Percentiles rank a stretch among this genome's conserved stretches.
phyloP scores from a whole-genome alignment of 495 filamentous ascomycete species.

The Penicillium simplicissimum region DNA sequence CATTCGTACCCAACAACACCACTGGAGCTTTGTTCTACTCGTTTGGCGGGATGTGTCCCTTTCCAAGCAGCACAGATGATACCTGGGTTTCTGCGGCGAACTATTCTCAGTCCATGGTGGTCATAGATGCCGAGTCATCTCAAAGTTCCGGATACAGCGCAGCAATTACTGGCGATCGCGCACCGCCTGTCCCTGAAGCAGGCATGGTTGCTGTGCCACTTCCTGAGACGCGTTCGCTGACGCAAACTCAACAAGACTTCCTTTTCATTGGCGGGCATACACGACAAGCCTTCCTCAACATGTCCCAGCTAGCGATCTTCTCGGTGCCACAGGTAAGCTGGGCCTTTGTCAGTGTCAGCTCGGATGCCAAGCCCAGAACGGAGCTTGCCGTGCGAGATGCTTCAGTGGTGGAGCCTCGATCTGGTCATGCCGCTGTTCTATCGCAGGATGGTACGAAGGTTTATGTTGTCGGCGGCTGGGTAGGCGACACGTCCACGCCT shows the following conservation, averaged over 20 bases:
- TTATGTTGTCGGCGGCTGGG: slow-evolving; percentile 86
- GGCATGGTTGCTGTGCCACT: slow-evolving; percentile 82
- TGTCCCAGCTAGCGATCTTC: slow-evolving; percentile 87
- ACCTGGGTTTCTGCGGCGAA: slow-evolving; percentile 63
- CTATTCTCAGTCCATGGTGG: slow-evolving; percentile 77
- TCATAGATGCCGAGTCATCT: slow-evolving; percentile 38
- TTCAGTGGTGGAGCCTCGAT: slow-evolving; percentile 66
- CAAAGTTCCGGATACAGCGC: slow-evolving; percentile 36
- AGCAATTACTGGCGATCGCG: slow-evolving; percentile 45
- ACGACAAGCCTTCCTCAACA: slow-evolving; percentile 80
- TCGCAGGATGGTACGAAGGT: slow-evolving; percentile 73
- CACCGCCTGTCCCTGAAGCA: slow-evolving; percentile 75
- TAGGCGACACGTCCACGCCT: slow-evolving; percentile 71
- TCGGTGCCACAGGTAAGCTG: slow-evolving; percentile 82
- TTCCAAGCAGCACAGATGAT: slow-evolving; percentile 36
- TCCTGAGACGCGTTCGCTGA: slow-evolving; percentile 58
- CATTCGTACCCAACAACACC: slow-evolving; percentile 62
- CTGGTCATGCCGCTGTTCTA: slow-evolving; percentile 81
- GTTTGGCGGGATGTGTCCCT: slow-evolving; percentile 90
- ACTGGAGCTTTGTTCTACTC: slow-evolving; percentile 58
- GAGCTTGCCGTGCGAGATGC: slow-evolving; percentile 50
- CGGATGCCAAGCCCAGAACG: slow-evolving; percentile 40
- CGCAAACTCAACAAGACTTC: slow-evolving; percentile 65
- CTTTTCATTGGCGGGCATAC: slow-evolving; percentile 89
- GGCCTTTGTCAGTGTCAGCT: slow-evolving; percentile 69